These are phyloP conservation scores for Tuber indicum DNA, from an alignment of 495 filamentous ascomycete species.

Conservation along the genomic window DNA sequence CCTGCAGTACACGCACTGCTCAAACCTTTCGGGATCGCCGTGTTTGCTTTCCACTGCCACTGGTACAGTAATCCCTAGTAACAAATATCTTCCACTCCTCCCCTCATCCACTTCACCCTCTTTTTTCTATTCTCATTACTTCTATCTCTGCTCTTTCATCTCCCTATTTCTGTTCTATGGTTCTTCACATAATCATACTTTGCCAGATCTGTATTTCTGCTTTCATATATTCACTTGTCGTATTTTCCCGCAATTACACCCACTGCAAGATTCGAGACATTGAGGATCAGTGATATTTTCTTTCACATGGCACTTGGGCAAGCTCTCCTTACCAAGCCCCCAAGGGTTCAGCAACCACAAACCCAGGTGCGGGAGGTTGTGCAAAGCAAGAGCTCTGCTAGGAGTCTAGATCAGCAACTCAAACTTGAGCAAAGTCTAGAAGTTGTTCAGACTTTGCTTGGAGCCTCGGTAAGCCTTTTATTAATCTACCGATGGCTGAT, in stretches of 20 bases:
- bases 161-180: constrained; percentile 8
- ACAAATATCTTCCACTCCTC: background rate
- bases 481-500: background rate
- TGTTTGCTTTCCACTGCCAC: background rate
- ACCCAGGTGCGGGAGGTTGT: constrained; percentile 11
- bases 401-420: constrained; percentile 32
- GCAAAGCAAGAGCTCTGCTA: constrained; percentile 3
- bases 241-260: constrained; percentile 2
- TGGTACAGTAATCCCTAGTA: background rate
- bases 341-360: constrained; percentile 23
- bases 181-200: constrained; percentile 27
- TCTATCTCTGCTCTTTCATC: background rate
- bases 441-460: constrained; percentile 40
- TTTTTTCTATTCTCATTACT: background rate
- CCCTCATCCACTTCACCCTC: background rate
- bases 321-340: constrained; percentile 28
- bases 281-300: background rate
- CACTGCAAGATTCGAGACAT: background rate
- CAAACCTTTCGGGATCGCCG: background rate
- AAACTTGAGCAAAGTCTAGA: constrained; percentile 42
- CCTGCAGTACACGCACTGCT: background rate
- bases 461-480: constrained; percentile 33
- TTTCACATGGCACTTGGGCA: constrained; percentile 30
- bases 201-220: constrained; percentile 15
- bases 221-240: constrained; percentile 15